These are phyloP conservation scores for Amaranthus cruentus DNA, from an alignment of 148 eudicot genomes.

Conservation along the genomic window DNA sequence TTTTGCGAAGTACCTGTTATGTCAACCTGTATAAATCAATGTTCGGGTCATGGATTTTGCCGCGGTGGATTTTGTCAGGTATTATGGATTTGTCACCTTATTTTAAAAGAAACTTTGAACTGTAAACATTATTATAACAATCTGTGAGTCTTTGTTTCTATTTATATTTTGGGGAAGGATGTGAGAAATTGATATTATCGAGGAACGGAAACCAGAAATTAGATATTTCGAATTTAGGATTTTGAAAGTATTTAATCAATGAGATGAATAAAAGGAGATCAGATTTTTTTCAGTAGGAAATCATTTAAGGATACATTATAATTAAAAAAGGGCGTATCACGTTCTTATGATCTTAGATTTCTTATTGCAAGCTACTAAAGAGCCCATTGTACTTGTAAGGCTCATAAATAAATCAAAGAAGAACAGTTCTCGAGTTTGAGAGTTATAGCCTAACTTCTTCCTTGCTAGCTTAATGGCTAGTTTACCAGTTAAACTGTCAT, in stretches of 20 bases:
- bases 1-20: conserved; percentile 75
- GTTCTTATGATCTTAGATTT: not conserved
- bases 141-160: not conserved
- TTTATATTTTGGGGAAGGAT: not conserved
- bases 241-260: not conserved
- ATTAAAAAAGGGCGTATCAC: not conserved
- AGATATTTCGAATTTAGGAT: not conserved
- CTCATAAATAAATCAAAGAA: no score
- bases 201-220: not conserved
- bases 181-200: conserved; percentile 2
- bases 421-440: no score
- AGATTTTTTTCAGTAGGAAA: not conserved
- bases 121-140: not conserved
- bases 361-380: not conserved
- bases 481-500: not conserved
- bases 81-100: conserved; percentile 2
- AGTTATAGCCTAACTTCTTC: not conserved
- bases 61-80: conserved; percentile 99
- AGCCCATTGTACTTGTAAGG: not conserved
- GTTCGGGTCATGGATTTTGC: conserved; percentile 85
- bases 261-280: not conserved
- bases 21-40: conserved; percentile 80
- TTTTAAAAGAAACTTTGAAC: not conserved
- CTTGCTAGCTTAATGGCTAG: not conserved
- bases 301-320: not conserved